Conservation (phyloP, 192 early-diverging fungal genomes). For the Umbelopsis isabellina region DNA sequence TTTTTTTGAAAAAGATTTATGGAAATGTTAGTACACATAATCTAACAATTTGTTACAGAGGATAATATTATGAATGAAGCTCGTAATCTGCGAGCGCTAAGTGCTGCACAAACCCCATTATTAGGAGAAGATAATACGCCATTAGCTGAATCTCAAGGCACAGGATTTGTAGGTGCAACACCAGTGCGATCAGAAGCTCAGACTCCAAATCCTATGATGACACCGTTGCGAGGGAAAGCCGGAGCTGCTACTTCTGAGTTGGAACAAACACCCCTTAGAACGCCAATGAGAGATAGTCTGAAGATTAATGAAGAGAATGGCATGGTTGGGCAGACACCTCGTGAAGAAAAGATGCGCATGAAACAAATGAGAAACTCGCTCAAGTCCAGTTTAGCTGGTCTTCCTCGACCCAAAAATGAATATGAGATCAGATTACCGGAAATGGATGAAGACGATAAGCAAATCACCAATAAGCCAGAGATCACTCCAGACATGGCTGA, state of each 20-base stretch:
- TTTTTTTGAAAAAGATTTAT: constrained; percentile 22
- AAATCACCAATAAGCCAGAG: constrained; percentile 22
- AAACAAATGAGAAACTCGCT: constrained; percentile 71
- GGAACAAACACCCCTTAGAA: constrained; percentile 62
- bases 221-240: constrained; percentile 30
- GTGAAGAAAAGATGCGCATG: constrained; percentile 62
- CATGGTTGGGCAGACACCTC: constrained; percentile 66
- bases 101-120: constrained; percentile 80
- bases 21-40: constrained; percentile 4
- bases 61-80: constrained; percentile 82
- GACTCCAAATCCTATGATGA: constrained; percentile 84
- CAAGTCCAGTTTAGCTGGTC: constrained; percentile 61
- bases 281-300: constrained; percentile 63
- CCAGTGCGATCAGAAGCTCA: constrained; percentile 55
- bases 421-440: constrained; percentile 91
- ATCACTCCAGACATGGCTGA: constrained; percentile 79
- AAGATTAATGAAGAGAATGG: constrained; percentile 54
- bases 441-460: constrained; percentile 44
- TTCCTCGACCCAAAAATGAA: constrained; percentile 92
- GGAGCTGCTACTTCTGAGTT: constrained; percentile 42
- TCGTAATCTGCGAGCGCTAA: constrained; percentile 78
- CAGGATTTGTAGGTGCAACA: constrained; percentile 65
- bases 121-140: constrained; percentile 71
- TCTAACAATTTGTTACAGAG: constrained; percentile 28
- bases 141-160: constrained; percentile 45